phyloP scores from a whole-genome alignment of 1,139 yeast species.

The Debaryomyces coudertii region DNA sequence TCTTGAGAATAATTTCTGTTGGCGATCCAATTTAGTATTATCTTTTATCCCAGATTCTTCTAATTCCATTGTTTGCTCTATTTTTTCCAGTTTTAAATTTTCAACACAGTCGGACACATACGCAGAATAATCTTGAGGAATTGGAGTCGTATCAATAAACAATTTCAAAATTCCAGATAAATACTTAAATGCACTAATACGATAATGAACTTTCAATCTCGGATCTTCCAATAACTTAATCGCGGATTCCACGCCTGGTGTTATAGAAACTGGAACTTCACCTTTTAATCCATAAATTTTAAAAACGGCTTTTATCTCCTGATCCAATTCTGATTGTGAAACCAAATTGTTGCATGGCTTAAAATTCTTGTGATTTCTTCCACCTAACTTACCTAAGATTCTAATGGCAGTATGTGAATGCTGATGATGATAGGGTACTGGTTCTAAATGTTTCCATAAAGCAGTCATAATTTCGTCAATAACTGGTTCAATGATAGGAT shows the following conservation, averaged over 20 bases:
- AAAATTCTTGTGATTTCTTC: slow-evolving; percentile 85
- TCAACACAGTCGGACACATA: slow-evolving; percentile 50
- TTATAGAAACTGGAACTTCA: slow-evolving; percentile 68
- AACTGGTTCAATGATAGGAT: slow-evolving; percentile 95
- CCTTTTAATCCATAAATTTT: slow-evolving; percentile 68
- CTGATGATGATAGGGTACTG: slow-evolving; percentile 89
- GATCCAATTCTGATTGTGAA: slow-evolving; percentile 60
- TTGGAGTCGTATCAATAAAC: slow-evolving; percentile 65
- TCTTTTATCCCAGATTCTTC: slow-evolving; percentile 51
- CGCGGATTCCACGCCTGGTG: slow-evolving; percentile 84
- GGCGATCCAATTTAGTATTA: slow-evolving; percentile 54
- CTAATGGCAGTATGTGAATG: slow-evolving; percentile 95
- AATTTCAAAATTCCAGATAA: slow-evolving; percentile 67
- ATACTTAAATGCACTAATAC: slow-evolving; percentile 77
- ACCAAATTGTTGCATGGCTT: slow-evolving; percentile 70
- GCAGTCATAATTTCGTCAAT: slow-evolving; percentile 93
- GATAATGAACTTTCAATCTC: slow-evolving; percentile 64
- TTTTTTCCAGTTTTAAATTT: slow-evolving; percentile 50
- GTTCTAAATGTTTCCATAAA: slow-evolving; percentile 86
- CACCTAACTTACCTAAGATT: slow-evolving; percentile 93
- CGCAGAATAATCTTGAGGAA: slow-evolving; percentile 59
- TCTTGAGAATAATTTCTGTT: slow-evolving; percentile 61
- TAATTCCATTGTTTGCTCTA: slow-evolving; percentile 37
- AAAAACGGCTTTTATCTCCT: slow-evolving; percentile 70
- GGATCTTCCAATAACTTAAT: slow-evolving; percentile 67